phyloP scores from a whole-genome alignment of 371 early-diverging fungal species.

The Mucor lusitanicus region DNA sequence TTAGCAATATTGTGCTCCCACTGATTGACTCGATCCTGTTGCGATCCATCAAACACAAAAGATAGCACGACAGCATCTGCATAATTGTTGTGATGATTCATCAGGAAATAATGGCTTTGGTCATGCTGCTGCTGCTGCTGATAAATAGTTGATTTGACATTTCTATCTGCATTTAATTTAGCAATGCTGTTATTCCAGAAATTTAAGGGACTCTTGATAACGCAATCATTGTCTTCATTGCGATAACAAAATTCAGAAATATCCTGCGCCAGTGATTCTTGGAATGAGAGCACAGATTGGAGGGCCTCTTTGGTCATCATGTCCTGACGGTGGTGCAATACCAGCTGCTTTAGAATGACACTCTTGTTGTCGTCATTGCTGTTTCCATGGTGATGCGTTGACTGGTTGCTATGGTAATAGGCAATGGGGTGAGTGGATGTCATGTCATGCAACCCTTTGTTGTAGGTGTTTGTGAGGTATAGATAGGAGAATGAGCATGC shows the following conservation, averaged over 20 bases:
- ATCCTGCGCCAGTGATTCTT: not conserved
- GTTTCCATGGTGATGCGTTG: not conserved
- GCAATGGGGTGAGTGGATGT: not conserved
- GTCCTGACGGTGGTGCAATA: not conserved
- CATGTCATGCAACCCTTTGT: not conserved
- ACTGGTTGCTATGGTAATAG: not conserved
- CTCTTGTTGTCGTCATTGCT: not conserved
- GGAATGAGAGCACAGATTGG: not conserved
- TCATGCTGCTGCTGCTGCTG: slow-evolving; percentile 28
- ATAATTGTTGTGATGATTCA: not conserved
- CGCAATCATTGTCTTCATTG: slow-evolving; percentile 13
- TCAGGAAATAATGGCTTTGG: slow-evolving; percentile 10
- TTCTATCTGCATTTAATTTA: slow-evolving; percentile 31
- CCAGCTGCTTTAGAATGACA: not conserved
- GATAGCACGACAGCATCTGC: slow-evolving; percentile 28
- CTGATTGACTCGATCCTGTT: too few species aligned
- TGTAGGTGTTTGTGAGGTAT: not conserved
- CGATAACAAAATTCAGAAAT: slow-evolving; percentile 3
- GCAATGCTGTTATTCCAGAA: slow-evolving; percentile 42
- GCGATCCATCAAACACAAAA: slow-evolving; percentile 42
- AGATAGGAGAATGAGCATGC: not conserved
- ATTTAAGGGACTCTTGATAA: slow-evolving; percentile 33
- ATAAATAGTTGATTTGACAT: slow-evolving; percentile 33
- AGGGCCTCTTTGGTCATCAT: not conserved
- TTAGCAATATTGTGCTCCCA: slow-evolving; percentile 21